phyloP scores from a whole-genome alignment of 2,329 filamentous ascomycete genomes.

The Capronia americana region DNA sequence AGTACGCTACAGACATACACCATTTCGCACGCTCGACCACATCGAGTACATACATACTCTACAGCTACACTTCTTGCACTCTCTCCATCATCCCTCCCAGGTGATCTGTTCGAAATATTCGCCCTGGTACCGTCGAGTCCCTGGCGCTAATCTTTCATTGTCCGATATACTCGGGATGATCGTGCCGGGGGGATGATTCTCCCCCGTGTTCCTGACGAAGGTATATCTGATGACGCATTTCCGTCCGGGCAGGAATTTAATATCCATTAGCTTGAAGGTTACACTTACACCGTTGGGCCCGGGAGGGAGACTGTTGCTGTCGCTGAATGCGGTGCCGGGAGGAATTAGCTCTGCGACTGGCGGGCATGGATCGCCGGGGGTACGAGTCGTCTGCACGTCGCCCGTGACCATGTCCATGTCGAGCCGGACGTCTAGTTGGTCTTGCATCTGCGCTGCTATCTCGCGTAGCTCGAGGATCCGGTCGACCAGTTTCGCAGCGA shows the following conservation, averaged over 20 bases:
- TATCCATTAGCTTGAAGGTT: slow-evolving; percentile 23
- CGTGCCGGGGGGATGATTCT: background rate
- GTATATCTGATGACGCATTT: slow-evolving; percentile 22
- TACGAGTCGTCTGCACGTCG: too few species aligned
- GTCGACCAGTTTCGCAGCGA: slow-evolving; percentile 24
- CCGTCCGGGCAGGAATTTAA: slow-evolving; percentile 18
- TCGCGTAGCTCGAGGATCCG: slow-evolving; percentile 26
- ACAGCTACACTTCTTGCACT: too few species aligned
- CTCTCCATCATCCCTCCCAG: background rate
- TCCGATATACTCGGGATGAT: background rate
- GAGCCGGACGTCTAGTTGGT: background rate
- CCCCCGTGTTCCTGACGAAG: background rate
- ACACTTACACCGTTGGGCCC: background rate
- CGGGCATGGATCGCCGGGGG: too few species aligned
- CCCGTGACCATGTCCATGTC: background rate
- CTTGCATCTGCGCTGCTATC: background rate
- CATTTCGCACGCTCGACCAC: background rate
- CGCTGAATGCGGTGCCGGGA: background rate
- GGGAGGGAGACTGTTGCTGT: background rate
- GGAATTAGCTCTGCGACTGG: background rate
- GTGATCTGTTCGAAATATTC: background rate
- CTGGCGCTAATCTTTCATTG: background rate
- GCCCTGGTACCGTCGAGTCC: background rate
- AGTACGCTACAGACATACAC: too few species aligned
- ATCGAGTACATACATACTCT: background rate